A percentile compares a stretch with the other conserved stretches of the same genome.
phyloP scores from a whole-genome alignment of 2,329 filamentous ascomycete genomes.

The Chalaropsis ovoidea region DNA sequence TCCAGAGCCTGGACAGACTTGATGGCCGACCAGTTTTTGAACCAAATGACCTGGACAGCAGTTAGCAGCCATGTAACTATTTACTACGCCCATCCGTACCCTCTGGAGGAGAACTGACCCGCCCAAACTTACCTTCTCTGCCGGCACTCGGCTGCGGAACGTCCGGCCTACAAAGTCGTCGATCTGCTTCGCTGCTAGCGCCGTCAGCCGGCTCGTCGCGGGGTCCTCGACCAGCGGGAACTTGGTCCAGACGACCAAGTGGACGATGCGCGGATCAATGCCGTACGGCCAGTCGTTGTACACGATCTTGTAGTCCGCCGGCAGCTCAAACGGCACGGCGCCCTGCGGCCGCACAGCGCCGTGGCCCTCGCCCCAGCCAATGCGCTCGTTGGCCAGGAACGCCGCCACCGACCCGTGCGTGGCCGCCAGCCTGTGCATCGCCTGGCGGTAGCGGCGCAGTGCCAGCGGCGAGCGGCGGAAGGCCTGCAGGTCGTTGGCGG shows the following conservation, averaged over 20 bases:
- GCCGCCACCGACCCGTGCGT: constrained; percentile 66
- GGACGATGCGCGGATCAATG: constrained; percentile 64
- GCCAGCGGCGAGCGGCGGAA: constrained; percentile 72
- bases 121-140: constrained; percentile 41
- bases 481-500: constrained; percentile 56
- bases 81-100: neutral
- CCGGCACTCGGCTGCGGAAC: constrained; percentile 48
- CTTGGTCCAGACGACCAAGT: constrained; percentile 89
- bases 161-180: constrained; percentile 57
- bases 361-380: constrained; percentile 49
- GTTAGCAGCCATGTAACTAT: neutral
- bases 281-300: constrained; percentile 95
- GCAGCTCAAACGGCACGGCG: constrained; percentile 25
- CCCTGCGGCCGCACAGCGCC: neutral
- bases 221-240: constrained; percentile 64
- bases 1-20: constrained; percentile 82
- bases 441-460: constrained; percentile 66
- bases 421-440: constrained; percentile 51
- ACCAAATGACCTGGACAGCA: constrained; percentile 34
- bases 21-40: constrained; percentile 68
- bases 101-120: neutral
- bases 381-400: constrained; percentile 60
- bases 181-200: constrained; percentile 52
- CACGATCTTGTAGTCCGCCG: constrained; percentile 59
- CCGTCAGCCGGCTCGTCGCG: constrained; percentile 55